These are phyloP conservation scores for Pisolithus sp. DNA, from an alignment of 768 basidiomycete genomes.

Conservation along the genomic window DNA sequence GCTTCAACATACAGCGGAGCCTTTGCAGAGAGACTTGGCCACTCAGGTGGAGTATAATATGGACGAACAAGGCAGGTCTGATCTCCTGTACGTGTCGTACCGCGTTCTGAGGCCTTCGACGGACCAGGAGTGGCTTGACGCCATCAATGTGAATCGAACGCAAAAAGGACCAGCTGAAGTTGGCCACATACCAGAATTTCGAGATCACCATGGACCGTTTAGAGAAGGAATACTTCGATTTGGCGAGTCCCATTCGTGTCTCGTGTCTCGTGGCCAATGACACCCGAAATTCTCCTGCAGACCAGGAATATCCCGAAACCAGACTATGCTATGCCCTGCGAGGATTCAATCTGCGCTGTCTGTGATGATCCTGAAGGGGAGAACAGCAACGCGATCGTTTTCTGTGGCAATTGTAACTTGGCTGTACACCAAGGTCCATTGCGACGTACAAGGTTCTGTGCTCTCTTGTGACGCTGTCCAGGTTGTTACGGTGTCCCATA, in stretches of 20 bases:
- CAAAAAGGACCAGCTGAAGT: constrained; percentile 64
- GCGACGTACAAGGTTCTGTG: neutral
- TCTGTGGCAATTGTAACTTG: constrained; percentile 97
- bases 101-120: constrained; percentile 1
- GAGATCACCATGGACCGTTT: constrained; percentile 96
- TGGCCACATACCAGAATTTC: constrained; percentile 77
- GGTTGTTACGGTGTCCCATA: constrained; percentile 99
- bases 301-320: constrained; percentile 92
- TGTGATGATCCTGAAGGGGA: constrained; percentile 99
- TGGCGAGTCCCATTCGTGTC: constrained; percentile 46
- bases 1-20: constrained; percentile 47
- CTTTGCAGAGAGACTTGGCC: constrained; percentile 86
- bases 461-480: constrained; percentile 26
- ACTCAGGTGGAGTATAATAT: constrained; percentile 98
- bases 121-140: constrained; percentile 96
- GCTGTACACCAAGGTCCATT: constrained; percentile 97
- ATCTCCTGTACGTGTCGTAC: neutral
- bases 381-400: constrained; percentile 98
- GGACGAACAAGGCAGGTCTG: constrained; percentile 86
- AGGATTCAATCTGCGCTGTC: constrained; percentile 94
- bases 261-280: neutral
- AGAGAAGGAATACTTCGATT: constrained; percentile 98
- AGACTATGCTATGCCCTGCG: constrained; percentile 79
- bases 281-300: constrained; percentile 33
- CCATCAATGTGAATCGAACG: constrained; percentile 77